Conservation (phyloP, 1,284 basidiomycete genomes). For the Puccinia novopanici region DNA sequence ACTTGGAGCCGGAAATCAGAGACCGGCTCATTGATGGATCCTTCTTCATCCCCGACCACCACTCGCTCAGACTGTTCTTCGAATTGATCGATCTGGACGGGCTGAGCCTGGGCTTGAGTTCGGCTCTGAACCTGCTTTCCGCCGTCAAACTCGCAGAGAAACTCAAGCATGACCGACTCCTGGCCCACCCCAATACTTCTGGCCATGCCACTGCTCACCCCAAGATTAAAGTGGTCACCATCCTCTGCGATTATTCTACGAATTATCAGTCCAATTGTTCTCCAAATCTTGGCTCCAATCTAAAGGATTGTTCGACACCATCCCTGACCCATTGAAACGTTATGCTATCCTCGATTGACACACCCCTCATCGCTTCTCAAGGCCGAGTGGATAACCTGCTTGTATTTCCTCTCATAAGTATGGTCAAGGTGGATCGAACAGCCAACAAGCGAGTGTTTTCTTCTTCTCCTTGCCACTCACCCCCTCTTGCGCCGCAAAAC, state of each 20-base stretch:
- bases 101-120: conserved; percentile 92
- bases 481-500: too few relatives aligned
- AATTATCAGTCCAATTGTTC: conserved; percentile 91
- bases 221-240: conserved; percentile 73
- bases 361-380: background rate
- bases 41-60: conserved; percentile 81
- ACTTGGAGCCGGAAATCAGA: conserved; percentile 80
- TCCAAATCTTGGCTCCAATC: conserved; percentile 88
- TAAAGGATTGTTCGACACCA: conserved; percentile 76
- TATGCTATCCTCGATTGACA: conserved; percentile 74
- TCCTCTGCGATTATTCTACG: conserved; percentile 88
- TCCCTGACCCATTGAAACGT: conserved; percentile 82
- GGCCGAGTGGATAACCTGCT: background rate
- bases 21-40: conserved; percentile 71
- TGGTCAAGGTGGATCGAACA: too few relatives aligned
- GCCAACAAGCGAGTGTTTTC: too few relatives aligned
- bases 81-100: conserved; percentile 89
- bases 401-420: background rate
- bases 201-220: conserved; percentile 57
- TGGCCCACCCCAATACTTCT: background rate
- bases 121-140: conserved; percentile 92
- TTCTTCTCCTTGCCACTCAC: too few relatives aligned
- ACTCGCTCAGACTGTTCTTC: conserved; percentile 91
- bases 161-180: conserved; percentile 60
- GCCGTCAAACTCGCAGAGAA: conserved; percentile 83